Base-by-base conservation (phyloP, 1,284 basidiomycete genomes). In the Peniophora sp. region DNA sequence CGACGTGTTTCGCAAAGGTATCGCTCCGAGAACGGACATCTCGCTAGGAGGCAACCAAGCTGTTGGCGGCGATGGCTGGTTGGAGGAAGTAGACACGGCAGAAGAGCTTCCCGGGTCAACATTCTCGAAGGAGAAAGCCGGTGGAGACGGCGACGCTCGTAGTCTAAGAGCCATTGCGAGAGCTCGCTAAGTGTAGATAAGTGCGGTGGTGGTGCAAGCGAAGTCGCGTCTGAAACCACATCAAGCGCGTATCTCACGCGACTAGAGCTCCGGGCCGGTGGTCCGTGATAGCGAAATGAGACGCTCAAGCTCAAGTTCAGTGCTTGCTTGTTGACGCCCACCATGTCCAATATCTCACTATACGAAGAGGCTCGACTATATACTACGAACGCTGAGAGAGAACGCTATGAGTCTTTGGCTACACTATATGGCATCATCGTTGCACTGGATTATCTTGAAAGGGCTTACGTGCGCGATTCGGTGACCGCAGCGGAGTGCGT, bases 351-450 rank as follows among this genome's bases (percentile, higher is more conserved):
- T 52, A 56, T 23, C 51, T 38, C 49, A 50, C 50, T 92, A 44
- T 92, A 95, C 64, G 91, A 98, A 77, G 95, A 98, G 65, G 92
- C 89, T 12, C 81, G 92, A 45, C 75, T 98, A 16, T 93, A 93
- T 71, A 84, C 80, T 5, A 92, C 83, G 44, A 96, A 96, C 62
- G 77, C 89, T 8, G 92, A 97, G 64, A 77, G 96, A 53, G 96
- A 98, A 65, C 85, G 83, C 59, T 89, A 89, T 63, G 94, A 91
- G 60, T 87, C 90, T 32, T 77, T 93, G 34, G 89, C 92, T 1
- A 98, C 93, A 8, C 74, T 99, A 3, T 99, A 91, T 62, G 89
- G 90, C 23, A 89, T 98, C 61, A 85, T 97, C 53, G 87, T 96
- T 49, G 81, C 89, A 1, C 75, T 99, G 23, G 94, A 98, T 63